These are phyloP conservation scores for Typha latifolia DNA, from an alignment of 176 grass and related monocot genomes.

Conservation along the genomic window DNA sequence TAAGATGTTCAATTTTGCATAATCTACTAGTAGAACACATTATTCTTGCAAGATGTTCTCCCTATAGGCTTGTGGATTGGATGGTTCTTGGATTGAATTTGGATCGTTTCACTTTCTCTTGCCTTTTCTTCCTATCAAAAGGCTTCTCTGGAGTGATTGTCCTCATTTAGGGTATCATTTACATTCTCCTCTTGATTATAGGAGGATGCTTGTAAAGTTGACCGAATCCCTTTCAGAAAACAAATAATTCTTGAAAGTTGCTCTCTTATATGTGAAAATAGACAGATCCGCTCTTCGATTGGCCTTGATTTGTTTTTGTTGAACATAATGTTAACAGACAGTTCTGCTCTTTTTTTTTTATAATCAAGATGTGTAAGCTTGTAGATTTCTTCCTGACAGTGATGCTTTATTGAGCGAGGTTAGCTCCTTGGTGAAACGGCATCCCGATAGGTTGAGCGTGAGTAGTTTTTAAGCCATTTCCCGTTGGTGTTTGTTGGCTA, in stretches of 20 bases:
- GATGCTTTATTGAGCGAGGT: constrained; percentile 60
- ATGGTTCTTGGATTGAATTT: too few species aligned
- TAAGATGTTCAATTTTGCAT: too few species aligned
- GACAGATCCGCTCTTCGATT: too few species aligned
- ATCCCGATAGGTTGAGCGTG: constrained; percentile 60
- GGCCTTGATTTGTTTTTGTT: too few species aligned
- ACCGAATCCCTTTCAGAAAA: neutral
- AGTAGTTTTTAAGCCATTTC: constrained; percentile 14
- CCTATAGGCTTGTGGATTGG: too few species aligned
- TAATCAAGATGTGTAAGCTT: neutral
- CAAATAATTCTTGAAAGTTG: neutral
- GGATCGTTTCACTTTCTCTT: too few species aligned
- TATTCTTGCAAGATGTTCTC: too few species aligned
- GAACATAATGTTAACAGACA: neutral
- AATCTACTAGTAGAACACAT: too few species aligned
- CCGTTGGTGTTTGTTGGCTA: neutral
- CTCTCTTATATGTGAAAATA: neutral
- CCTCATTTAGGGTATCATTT: neutral
- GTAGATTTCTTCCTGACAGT: constrained; percentile 27
- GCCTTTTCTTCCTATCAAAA: too few species aligned
- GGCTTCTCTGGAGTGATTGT: too few species aligned
- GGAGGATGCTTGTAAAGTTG: neutral
- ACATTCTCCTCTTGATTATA: neutral
- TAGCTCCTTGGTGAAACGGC: constrained; percentile 48
- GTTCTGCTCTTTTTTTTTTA: neutral